A percentile compares a stretch with the other conserved stretches of the same genome.
Conservation (phyloP, 2,329 filamentous ascomycete genomes). For the Trichoderma cornu-damae region DNA sequence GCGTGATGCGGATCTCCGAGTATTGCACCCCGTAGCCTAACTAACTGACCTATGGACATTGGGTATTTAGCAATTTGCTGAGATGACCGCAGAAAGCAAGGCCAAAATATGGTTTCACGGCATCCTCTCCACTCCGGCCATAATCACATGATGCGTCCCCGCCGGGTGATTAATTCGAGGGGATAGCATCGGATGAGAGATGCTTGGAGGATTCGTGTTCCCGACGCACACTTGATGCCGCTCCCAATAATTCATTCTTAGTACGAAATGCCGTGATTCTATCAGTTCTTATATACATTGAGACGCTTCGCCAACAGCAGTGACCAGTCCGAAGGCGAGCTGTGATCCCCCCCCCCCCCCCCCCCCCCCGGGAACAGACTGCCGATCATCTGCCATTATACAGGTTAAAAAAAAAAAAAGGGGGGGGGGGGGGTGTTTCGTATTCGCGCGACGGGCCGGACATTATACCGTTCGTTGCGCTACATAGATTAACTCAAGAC, state of each 20-base stretch:
- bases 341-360: background rate
- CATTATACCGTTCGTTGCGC: background rate
- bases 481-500: background rate
- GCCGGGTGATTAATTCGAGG: background rate
- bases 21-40: background rate
- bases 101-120: background rate
- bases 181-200: background rate
- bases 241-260: background rate
- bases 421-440: background rate
- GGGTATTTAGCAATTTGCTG: background rate
- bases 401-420: background rate
- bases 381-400: background rate
- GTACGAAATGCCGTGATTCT: conserved; percentile 1
- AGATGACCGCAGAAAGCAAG: background rate
- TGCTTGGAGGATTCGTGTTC: background rate
- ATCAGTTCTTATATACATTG: background rate
- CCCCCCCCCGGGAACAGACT: background rate
- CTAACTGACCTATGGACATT: background rate
- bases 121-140: background rate
- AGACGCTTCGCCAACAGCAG: background rate
- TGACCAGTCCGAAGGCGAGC: background rate
- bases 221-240: background rate
- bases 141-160: background rate
- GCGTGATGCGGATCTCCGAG: background rate
- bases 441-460: background rate